Evolutionary conservation across 2,329 filamentous ascomycete species (phyloP).

Genomic region (Chaetothyriales sp.): DNA sequence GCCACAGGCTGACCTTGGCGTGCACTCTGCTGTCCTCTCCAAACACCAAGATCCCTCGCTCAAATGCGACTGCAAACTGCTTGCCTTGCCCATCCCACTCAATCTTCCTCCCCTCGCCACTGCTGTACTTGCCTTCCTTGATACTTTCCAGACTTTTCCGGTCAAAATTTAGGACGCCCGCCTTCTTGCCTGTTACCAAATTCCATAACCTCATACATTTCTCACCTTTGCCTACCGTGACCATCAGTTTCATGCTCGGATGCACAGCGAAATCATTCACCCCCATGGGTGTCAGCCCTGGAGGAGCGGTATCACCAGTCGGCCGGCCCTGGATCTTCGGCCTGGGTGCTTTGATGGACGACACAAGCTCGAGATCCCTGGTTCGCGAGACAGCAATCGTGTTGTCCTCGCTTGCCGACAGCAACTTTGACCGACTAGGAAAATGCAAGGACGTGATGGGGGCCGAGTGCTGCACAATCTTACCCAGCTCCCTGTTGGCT

Average conservation of each 20-base stretch:
- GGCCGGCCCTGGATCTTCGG: constrained; percentile 67
- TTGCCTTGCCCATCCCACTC: constrained; percentile 63
- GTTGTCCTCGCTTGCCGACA: constrained; percentile 81
- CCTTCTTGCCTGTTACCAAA: constrained; percentile 87
- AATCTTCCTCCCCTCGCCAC: constrained; percentile 69
- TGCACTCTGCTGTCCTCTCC: constrained; percentile 64
- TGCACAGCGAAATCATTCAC: constrained; percentile 93
- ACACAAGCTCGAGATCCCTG: constrained; percentile 77
- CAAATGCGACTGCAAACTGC: constrained; percentile 80
- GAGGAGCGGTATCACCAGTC: constrained; percentile 74
- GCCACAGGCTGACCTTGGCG: constrained; percentile 53
- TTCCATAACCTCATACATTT: constrained; percentile 92
- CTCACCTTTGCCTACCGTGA: constrained; percentile 81
- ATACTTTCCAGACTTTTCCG: constrained; percentile 55
- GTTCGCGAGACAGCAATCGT: constrained; percentile 76
- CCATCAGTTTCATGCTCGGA: constrained; percentile 91
- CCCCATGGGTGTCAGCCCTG: constrained; percentile 67
- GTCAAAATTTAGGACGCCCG: constrained; percentile 76
- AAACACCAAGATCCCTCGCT: constrained; percentile 70
- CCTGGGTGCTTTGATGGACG: constrained; percentile 74
- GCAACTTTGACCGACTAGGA: constrained; percentile 70
- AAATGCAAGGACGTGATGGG: constrained; percentile 68
- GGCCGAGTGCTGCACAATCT: constrained; percentile 70
- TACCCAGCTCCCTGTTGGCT: constrained; percentile 75
- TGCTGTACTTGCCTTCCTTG: constrained; percentile 60